A percentile compares a stretch with the other conserved stretches of the same genome.
These are phyloP conservation scores for Eimeria necatrix DNA, from an alignment of 169 alveolate genomes.

Conservation along the genomic window DNA sequence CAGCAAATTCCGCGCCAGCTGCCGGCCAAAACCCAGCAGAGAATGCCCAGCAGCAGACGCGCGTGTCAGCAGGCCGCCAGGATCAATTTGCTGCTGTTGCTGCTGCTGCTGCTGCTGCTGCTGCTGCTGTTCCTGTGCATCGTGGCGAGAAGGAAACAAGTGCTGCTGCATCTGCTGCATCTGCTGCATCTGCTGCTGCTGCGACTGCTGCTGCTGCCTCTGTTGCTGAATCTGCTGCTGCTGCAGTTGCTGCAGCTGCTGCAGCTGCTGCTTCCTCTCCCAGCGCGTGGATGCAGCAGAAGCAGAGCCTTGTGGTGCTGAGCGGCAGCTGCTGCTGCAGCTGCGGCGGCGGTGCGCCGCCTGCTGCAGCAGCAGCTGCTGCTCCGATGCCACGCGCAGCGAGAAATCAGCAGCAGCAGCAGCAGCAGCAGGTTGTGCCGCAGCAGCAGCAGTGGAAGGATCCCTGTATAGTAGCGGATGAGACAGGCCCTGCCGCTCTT, in stretches of 20 bases:
- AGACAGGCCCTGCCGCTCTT: neutral
- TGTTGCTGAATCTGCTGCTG: conserved; percentile 20
- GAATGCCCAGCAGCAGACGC: conserved; percentile 35
- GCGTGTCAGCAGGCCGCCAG: conserved; percentile 25
- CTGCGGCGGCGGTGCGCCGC: conserved; percentile 42
- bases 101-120: conserved; percentile 41
- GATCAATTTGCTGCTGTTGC: neutral
- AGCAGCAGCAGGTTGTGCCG: conserved; percentile 27
- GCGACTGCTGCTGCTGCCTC: conserved; percentile 25
- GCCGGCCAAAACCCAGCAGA: neutral
- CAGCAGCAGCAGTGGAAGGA: conserved; percentile 26
- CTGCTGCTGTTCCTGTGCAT: neutral
- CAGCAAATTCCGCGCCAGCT: conserved; percentile 19
- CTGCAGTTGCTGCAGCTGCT: neutral
- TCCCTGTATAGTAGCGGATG: conserved; percentile 27
- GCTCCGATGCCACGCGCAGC: conserved; percentile 49
- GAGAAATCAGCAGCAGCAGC: conserved; percentile 62
- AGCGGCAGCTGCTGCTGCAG: conserved; percentile 41
- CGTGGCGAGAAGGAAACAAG: neutral
- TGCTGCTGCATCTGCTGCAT: conserved; percentile 13
- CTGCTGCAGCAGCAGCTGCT: conserved; percentile 62
- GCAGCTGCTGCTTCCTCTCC: conserved; percentile 11
- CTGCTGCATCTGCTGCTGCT: conserved; percentile 31
- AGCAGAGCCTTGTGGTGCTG: conserved; percentile 38
- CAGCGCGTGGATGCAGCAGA: conserved; percentile 2